Base-by-base conservation (phyloP, 2,329 filamentous ascomycete species). In the Alternaria atra region DNA sequence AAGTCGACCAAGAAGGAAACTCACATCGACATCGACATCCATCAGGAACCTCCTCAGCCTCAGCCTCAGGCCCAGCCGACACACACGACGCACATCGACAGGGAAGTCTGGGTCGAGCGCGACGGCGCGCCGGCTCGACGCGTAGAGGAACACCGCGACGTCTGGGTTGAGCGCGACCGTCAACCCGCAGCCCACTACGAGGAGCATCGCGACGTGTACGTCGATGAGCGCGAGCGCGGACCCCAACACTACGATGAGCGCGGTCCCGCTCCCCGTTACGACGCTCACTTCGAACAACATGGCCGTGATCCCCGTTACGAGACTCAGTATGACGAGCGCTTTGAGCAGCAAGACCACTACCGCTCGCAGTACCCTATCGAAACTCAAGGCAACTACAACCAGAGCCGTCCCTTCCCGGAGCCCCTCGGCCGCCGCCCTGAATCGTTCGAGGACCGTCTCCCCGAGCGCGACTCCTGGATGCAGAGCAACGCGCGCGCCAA, bases 371-470 rank as follows among this genome's bases (percentile, higher is more conserved):
- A 67, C 55, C 64, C 66, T 44, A 63, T 68, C 47, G 63, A 66
- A 9, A 62, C 58, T 1, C 55, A 59, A 27, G 59, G 57, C 37
- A 56, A 50, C 12, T 57, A 47, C 32, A 57, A 57, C 47, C 52
- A 58, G 23, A 55, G 54, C 40, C 64, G 57, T 15, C 57, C 63
- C 43, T 68, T 63, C 55, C 65, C 65, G 10, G 58, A 68, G 55
- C 73, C 71, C 13, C 70, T 73, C 2, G 72, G 70, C 47, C 74
- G 74, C 46, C 73, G 73, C 58, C 67, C 73, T 2, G 74, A 77
- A 52, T 71, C 73, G 12, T 77, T 72, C 39, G 75, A 78, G 51
- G 75, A 77, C 65, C 74, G 73, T 47, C 69, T 76, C n/a, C 75
- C 74, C 3, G 73, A 77, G 55, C 72, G 75, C 58, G 73, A 76